Evolutionary conservation across 1,284 basidiomycete species (phyloP), one percentile per base, ranked within the genome.

Genomic region (Macrocystidia cucumis): DNA sequence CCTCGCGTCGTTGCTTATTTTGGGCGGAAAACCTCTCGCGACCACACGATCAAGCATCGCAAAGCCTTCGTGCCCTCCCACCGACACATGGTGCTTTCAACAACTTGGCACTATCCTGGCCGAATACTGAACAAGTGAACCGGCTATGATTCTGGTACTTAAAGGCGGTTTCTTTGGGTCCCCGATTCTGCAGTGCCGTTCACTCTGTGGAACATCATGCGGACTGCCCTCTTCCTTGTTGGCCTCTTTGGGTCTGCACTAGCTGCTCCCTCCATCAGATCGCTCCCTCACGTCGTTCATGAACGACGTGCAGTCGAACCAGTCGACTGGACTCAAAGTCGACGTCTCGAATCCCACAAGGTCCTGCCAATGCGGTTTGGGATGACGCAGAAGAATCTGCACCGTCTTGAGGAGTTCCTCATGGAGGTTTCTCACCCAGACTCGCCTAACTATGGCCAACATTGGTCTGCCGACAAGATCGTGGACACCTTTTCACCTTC

Each of bases 371-470:
- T 74, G 44, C 61, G 65, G 28, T 60, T 73, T 30, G 70, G 65
- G 4, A 59, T 74, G 11, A 54, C 49, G 2, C 69, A 73, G 47
- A 54, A 52, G 26, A 72, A 72, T 44, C 43, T 72, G 21, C 50
- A 66, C 31, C 50, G 52, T 9, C 42, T 72, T 13, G 62, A 69
- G 37, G 60, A 63, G 11, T 46, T 62, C 39, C 56, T 73, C 12
- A 47, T 67, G 43, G 55, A 60, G 30, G 63, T 73, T 13, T 67
- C 70, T 3, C 59, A 71, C 42, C 69, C 70, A 4, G 59, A 62
- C 14, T 55, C 59, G 1, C 49, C 56, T 6, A 49, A 44, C 20
- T 62, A 60, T 35, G 57, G 58, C 5, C 44, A 57, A 25, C 59
- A 62, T 35, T 60, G 52, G 44, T 47, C 52, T 4, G 43, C 58